Evolutionary conservation across 2,329 filamentous ascomycete genomes (phyloP).

Genomic region (Botrytis aclada): DNA sequence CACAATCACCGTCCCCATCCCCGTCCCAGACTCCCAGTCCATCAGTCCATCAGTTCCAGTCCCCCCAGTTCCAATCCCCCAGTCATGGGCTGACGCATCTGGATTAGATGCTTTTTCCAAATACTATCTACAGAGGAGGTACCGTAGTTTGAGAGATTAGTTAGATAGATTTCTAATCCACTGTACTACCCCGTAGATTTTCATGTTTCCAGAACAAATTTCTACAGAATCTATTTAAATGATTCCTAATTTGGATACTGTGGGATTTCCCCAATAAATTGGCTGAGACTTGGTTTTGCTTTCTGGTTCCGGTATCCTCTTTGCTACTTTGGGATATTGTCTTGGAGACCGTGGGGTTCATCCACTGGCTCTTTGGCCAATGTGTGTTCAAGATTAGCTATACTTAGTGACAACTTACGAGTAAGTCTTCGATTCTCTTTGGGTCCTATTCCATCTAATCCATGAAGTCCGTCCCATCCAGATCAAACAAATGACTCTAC

Average conservation of each 20-base stretch:
- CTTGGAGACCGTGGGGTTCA: not conserved
- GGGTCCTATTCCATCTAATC: not conserved
- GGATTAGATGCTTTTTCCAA: not conserved
- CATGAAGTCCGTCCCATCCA: not conserved
- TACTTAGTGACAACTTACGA: not conserved
- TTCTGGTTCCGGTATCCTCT: not conserved
- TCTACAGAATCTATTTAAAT: constrained; percentile 11
- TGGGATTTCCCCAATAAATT: constrained; percentile 1
- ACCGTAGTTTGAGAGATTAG: not conserved
- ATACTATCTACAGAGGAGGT: not conserved
- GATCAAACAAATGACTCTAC: constrained; percentile 1
- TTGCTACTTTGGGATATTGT: constrained; percentile 10
- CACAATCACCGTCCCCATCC: not conserved
- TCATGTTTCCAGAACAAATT: constrained; percentile 18
- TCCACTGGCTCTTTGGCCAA: not conserved
- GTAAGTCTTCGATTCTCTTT: not conserved
- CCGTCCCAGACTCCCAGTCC: not conserved
- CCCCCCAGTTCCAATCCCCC: not conserved
- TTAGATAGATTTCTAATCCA: not conserved
- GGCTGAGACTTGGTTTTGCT: constrained; percentile 10
- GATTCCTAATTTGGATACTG: constrained; percentile 3
- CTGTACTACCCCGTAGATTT: constrained; percentile 5
- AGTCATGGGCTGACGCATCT: not conserved
- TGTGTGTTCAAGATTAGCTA: not conserved
- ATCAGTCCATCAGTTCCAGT: too few species aligned